These are phyloP conservation scores for Fusarium lateritium DNA, from an alignment of 2,329 filamentous ascomycete species.

Conservation along the genomic window DNA sequence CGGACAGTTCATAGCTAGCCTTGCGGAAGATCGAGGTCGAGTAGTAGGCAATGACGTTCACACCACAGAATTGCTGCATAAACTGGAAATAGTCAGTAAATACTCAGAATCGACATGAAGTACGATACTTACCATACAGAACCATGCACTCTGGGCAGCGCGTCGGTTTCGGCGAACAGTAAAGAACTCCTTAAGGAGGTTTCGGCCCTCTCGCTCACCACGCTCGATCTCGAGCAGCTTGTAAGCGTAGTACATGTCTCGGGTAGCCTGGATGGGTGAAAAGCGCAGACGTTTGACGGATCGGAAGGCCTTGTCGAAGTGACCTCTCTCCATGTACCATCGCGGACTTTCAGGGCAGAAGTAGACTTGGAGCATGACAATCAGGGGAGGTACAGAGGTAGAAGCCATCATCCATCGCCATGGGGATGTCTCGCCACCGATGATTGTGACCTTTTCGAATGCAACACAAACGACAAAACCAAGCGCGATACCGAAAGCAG, in stretches of 20 bases:
- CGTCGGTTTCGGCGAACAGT: constrained; percentile 55
- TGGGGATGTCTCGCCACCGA: constrained; percentile 54
- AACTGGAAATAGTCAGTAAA: constrained; percentile 40
- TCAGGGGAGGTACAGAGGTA: constrained; percentile 67
- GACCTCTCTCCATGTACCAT: constrained; percentile 67
- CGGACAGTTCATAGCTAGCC: constrained; percentile 58
- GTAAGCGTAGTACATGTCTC: constrained; percentile 67
- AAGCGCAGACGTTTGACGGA: constrained; percentile 64
- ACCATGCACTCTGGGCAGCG: constrained; percentile 56
- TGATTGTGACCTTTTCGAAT: constrained; percentile 48
- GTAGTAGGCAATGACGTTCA: constrained; percentile 72
- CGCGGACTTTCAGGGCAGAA: constrained; percentile 68
- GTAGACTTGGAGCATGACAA: constrained; percentile 67
- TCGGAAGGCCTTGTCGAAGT: constrained; percentile 60
- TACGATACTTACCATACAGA: constrained; percentile 51
- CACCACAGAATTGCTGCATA: constrained; percentile 56
- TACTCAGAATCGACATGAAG: rapidly evolving
- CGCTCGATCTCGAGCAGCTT: constrained; percentile 54
- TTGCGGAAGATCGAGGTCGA: constrained; percentile 61
- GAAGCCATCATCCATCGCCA: constrained; percentile 63
- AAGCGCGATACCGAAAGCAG: constrained; percentile 56
- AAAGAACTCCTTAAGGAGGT: constrained; percentile 56
- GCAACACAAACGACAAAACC: constrained; percentile 58
- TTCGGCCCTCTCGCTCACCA: constrained; percentile 48
- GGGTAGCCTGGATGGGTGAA: constrained; percentile 62